These are phyloP conservation scores for Leptographium lundbergii DNA, from an alignment of 2,329 filamentous ascomycete species.

Conservation along the genomic window DNA sequence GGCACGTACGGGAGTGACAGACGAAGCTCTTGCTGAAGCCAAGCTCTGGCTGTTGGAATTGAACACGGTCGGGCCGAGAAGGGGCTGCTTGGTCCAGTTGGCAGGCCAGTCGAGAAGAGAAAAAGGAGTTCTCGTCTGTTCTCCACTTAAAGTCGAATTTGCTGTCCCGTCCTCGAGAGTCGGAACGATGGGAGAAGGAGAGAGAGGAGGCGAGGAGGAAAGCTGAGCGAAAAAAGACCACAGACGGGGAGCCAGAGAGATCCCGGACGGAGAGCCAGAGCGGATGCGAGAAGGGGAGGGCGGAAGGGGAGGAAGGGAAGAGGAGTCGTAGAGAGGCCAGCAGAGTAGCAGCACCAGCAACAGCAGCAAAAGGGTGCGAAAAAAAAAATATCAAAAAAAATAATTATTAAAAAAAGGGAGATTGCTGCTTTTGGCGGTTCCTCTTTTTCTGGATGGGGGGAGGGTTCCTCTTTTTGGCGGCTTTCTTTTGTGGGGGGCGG, in stretches of 20 bases:
- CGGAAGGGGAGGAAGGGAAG: not conserved
- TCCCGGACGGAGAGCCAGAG: not conserved
- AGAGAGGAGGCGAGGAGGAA: slow-evolving; percentile 4
- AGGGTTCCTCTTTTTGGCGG: not conserved
- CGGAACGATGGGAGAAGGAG: slow-evolving; percentile 1
- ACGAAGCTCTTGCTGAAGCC: not conserved
- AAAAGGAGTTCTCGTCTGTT: slow-evolving; percentile 1
- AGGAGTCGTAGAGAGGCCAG: not conserved
- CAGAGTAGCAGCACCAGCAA: not conserved
- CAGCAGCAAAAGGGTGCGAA: not conserved
- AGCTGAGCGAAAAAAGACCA: slow-evolving; percentile 12
- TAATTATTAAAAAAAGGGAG: slow-evolving; percentile 12
- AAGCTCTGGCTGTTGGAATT: not conserved
- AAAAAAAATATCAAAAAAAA: slow-evolving; percentile 15
- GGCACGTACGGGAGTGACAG: not conserved
- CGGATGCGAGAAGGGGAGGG: not conserved
- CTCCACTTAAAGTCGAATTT: not conserved
- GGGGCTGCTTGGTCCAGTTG: not conserved
- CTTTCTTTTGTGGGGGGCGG: not conserved
- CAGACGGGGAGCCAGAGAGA: slow-evolving; percentile 1
- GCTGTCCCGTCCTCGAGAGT: not conserved
- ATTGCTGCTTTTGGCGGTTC: slow-evolving; percentile 5
- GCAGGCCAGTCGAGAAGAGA: slow-evolving; percentile 4
- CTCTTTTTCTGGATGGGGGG: not conserved
- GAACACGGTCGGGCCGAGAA: not conserved